phyloP scores from a whole-genome alignment of 2,329 filamentous ascomycete genomes.

The Pseudocercospora eumusae region DNA sequence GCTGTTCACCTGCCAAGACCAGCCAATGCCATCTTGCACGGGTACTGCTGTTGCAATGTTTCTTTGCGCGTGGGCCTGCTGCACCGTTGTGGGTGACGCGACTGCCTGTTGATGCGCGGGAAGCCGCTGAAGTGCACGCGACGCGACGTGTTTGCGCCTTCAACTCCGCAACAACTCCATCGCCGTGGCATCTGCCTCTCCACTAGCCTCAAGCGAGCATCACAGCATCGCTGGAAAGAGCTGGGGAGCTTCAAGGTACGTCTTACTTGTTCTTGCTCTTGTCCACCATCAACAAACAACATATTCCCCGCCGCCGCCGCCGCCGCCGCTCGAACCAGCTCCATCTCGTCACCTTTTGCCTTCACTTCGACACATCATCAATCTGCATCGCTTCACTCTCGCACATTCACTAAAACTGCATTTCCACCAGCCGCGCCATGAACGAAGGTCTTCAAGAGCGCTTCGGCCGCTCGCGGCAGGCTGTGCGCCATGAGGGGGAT shows the following conservation, averaged over 20 bases:
- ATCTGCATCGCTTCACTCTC: neutral
- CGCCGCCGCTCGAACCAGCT: too few relatives aligned
- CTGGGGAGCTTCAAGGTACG: neutral
- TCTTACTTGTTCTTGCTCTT: neutral
- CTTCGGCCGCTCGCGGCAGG: conserved; percentile 28
- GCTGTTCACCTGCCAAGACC: neutral
- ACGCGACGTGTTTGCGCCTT: neutral
- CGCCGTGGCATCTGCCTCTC: neutral
- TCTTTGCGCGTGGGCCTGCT: neutral
- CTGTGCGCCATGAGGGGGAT: conserved; percentile 6
- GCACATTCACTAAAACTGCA: conserved; percentile 10
- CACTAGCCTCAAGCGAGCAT: too few relatives aligned
- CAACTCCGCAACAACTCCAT: neutral
- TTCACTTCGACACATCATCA: neutral
- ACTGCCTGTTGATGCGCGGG: neutral
- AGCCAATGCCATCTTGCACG: neutral
- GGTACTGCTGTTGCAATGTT: neutral
- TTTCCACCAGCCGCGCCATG: conserved; percentile 22
- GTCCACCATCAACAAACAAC: too few relatives aligned
- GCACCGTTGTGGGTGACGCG: neutral
- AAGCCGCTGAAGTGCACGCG: neutral
- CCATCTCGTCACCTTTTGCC: neutral
- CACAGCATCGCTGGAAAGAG: too few relatives aligned
- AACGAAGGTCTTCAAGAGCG: conserved; percentile 38
- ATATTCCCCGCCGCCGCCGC: too few relatives aligned